Conservation (phyloP, 139 green algal genomes). For the Axilococcus clingmanii region DNA sequence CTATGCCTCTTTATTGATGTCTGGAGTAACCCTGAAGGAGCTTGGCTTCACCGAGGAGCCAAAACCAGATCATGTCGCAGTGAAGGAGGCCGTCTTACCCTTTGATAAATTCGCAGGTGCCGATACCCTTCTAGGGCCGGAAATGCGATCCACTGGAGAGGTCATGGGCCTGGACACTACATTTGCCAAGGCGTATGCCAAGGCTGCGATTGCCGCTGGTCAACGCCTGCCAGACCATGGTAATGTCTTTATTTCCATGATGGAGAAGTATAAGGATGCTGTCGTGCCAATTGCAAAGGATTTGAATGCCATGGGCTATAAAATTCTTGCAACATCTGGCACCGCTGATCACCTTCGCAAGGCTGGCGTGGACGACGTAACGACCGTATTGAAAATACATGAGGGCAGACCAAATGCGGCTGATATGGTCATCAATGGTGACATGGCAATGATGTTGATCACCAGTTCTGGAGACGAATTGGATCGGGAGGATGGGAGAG, state of each 20-base stretch:
- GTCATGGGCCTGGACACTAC: conserved; percentile 91
- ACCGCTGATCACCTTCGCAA: conserved; percentile 58
- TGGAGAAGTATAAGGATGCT: conserved; percentile 79
- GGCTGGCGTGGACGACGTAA: conserved; percentile 32
- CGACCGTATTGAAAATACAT: conserved; percentile 90
- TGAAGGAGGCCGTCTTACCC: conserved; percentile 98
- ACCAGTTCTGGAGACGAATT: conserved; percentile 78
- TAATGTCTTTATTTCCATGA: conserved; percentile 91
- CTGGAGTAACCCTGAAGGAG: conserved; percentile 74
- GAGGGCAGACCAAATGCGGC: conserved; percentile 85
- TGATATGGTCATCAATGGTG: conserved; percentile 74
- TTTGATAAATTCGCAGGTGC: conserved; percentile 98
- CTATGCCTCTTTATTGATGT: conserved; percentile 94
- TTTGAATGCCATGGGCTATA: conserved; percentile 79
- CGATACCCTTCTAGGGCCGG: conserved; percentile 93
- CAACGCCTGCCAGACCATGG: conserved; percentile 68
- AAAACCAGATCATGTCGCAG: conserved; percentile 75
- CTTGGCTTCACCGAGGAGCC: conserved; percentile 83
- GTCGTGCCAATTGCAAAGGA: conserved; percentile 70
- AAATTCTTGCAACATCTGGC: conserved; percentile 76
- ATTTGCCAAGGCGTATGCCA: conserved; percentile 89
- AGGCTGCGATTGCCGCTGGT: conserved; percentile 90
- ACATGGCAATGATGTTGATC: conserved; percentile 90
- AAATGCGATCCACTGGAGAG: conserved; percentile 97
- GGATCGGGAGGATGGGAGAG: conserved; percentile 86